A percentile compares a stretch with the other conserved stretches of the same genome.
Evolutionary conservation across 768 basidiomycete genomes (phyloP).

Genomic region (Tricholoma bakamatsutake): DNA sequence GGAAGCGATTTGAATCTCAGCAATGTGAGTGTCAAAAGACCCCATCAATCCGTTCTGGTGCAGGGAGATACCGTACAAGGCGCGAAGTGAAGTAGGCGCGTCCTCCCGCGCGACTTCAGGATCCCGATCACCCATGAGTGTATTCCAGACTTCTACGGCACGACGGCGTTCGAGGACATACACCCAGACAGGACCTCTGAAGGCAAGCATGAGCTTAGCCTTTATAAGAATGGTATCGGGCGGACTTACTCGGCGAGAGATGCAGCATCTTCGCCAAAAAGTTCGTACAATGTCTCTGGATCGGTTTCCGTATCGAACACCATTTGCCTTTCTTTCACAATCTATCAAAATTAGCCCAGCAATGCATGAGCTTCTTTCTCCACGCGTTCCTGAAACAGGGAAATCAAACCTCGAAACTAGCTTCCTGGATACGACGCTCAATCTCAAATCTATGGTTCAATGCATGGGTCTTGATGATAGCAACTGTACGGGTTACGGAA

Average conservation of each 20-base stretch:
- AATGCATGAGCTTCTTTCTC: slow-evolving; percentile 12
- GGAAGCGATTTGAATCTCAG: slow-evolving; percentile 72
- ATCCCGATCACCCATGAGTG: slow-evolving; percentile 68
- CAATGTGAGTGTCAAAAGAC: slow-evolving; percentile 57
- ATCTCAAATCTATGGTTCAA: slow-evolving; percentile 71
- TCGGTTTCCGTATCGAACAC: slow-evolving; percentile 82
- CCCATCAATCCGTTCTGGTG: slow-evolving; percentile 69
- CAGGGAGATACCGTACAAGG: slow-evolving; percentile 52
- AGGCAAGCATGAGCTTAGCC: slow-evolving; percentile 8
- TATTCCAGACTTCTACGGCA: slow-evolving; percentile 74
- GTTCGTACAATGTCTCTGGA: slow-evolving; percentile 69
- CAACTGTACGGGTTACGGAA: slow-evolving; percentile 60
- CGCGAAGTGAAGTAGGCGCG: slow-evolving; percentile 64
- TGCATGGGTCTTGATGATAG: slow-evolving; percentile 81
- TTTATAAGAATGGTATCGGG: background rate
- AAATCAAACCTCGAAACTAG: slow-evolving; percentile 69
- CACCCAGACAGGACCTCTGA: slow-evolving; percentile 84
- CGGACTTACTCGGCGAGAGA: slow-evolving; percentile 70
- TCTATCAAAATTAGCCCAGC: slow-evolving; percentile 34
- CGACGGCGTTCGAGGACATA: slow-evolving; percentile 82
- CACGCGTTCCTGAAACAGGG: slow-evolving; percentile 6
- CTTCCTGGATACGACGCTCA: slow-evolving; percentile 71
- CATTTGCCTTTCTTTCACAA: slow-evolving; percentile 86
- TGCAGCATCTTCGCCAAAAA: slow-evolving; percentile 73
- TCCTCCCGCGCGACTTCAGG: slow-evolving; percentile 48